Percentiles rank a stretch among this genome's conserved stretches.
These are phyloP conservation scores for Hirsutella rhossiliensis DNA, from an alignment of 2,329 filamentous ascomycete genomes.

Conservation along the genomic window DNA sequence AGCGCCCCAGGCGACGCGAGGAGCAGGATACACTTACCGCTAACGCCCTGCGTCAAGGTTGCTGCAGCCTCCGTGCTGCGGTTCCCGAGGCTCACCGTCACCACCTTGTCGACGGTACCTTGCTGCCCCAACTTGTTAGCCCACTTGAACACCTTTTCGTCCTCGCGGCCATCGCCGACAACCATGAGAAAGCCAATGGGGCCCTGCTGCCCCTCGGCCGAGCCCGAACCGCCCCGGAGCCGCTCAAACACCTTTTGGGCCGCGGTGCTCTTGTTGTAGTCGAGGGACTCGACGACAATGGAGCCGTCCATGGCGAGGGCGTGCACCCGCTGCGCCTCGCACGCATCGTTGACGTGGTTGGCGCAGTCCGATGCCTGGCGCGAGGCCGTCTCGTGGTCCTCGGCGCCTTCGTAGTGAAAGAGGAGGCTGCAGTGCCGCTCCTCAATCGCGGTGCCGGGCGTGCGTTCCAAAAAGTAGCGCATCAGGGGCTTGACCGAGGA, in stretches of 20 bases:
- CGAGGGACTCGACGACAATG: slow-evolving; percentile 72
- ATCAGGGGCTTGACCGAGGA: slow-evolving; percentile 71
- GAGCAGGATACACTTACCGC: slow-evolving; percentile 43
- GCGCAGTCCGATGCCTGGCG: slow-evolving; percentile 82
- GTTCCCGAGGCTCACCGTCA: slow-evolving; percentile 76
- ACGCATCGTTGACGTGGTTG: slow-evolving; percentile 90
- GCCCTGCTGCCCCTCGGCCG: slow-evolving; percentile 7
- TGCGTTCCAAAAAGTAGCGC: slow-evolving; percentile 80
- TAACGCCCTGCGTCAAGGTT: slow-evolving; percentile 83
- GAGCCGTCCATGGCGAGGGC: slow-evolving; percentile 71
- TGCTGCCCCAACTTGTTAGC: slow-evolving; percentile 62
- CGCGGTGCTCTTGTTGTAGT: slow-evolving; percentile 81
- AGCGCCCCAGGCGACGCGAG: neutral
- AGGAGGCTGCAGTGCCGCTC: slow-evolving; percentile 85
- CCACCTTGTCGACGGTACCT: slow-evolving; percentile 52
- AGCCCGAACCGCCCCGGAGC: slow-evolving; percentile 19
- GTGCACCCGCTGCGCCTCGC: slow-evolving; percentile 70
- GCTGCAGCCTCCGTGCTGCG: slow-evolving; percentile 79
- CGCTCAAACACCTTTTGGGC: slow-evolving; percentile 60
- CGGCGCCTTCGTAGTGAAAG: slow-evolving; percentile 78
- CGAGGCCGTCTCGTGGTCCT: slow-evolving; percentile 62
- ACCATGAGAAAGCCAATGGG: slow-evolving; percentile 78
- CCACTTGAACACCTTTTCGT: slow-evolving; percentile 91
- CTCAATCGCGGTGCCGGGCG: slow-evolving; percentile 78
- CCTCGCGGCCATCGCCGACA: slow-evolving; percentile 81